Evolutionary conservation across 176 grass and related monocot species (phyloP).

Genomic region (Tuctoria greenei): DNA sequence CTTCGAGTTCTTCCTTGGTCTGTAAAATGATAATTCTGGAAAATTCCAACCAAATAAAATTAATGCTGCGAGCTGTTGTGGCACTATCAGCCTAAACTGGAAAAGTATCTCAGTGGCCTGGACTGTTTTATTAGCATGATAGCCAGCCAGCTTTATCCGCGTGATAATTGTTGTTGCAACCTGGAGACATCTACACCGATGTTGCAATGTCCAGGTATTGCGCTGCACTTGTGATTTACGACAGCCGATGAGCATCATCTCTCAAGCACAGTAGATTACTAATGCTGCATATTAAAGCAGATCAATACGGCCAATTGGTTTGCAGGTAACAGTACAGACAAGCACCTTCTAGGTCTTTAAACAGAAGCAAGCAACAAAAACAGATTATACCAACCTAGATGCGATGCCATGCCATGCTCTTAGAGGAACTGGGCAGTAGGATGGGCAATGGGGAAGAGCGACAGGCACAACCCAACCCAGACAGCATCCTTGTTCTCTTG

Average conservation of each 20-base stretch:
- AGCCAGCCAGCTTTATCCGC: neutral
- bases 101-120: neutral
- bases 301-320: neutral
- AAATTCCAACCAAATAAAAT: conserved; percentile 1
- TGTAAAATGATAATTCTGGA: conserved; percentile 60
- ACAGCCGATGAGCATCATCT: neutral
- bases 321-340: neutral
- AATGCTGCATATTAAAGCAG: neutral
- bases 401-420: neutral
- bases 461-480: neutral
- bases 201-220: neutral
- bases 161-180: neutral
- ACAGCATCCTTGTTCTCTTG: neutral
- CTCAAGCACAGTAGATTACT: neutral
- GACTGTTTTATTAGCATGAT: neutral
- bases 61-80: neutral
- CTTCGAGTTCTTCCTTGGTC: conserved; percentile 50
- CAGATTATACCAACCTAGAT: neutral
- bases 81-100: neutral
- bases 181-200: neutral
- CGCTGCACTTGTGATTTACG: neutral
- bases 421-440: neutral
- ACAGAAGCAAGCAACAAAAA: neutral
- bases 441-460: neutral
- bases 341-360: neutral